Percentiles rank a stretch among this genome's conserved stretches.
phyloP scores from a whole-genome alignment of 2,329 filamentous ascomycete genomes.

The Colletotrichum sp. region DNA sequence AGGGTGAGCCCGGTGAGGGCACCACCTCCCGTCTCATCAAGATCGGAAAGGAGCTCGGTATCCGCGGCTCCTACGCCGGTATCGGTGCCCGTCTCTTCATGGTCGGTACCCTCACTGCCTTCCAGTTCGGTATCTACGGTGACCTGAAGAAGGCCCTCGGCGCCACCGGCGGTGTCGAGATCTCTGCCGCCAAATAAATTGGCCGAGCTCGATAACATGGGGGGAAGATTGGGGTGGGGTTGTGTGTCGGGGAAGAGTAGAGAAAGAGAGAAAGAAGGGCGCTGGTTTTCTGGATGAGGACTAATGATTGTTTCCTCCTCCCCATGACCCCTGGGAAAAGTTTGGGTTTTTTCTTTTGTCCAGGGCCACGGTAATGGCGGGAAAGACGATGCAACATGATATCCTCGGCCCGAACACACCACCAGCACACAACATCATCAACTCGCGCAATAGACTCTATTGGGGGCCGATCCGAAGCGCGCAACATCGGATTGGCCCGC shows the following conservation, averaged over 20 bases:
- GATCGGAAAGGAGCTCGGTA: constrained; percentile 85
- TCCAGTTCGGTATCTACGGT: constrained; percentile 91
- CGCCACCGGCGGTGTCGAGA: constrained; percentile 79
- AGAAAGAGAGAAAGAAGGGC: neutral
- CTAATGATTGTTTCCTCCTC: neutral
- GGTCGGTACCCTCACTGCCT: constrained; percentile 76
- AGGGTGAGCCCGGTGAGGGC: constrained; percentile 85
- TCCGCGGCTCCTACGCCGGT: constrained; percentile 80
- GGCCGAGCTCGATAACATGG: neutral
- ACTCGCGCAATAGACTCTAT: constrained; percentile 3
- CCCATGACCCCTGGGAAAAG: neutral
- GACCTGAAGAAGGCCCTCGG: constrained; percentile 65
- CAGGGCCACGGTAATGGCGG: constrained; percentile 7
- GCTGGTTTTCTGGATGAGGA: constrained; percentile 10
- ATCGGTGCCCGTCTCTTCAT: constrained; percentile 73
- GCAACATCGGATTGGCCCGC: constrained; percentile 14
- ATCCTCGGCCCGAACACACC: constrained; percentile 6
- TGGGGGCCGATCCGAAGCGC: neutral
- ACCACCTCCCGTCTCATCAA: constrained; percentile 82
- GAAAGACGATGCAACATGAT: constrained; percentile 10
- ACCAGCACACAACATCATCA: neutral
- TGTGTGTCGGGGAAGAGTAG: neutral
- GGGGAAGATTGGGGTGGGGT: neutral
- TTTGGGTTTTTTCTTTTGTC: constrained; percentile 1
- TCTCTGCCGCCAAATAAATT: constrained; percentile 49